Evolutionary conservation across 129 eudicot species (phyloP), one percentile per base, ranked within the genome.

Genomic region (Oenanthe sinensis): DNA sequence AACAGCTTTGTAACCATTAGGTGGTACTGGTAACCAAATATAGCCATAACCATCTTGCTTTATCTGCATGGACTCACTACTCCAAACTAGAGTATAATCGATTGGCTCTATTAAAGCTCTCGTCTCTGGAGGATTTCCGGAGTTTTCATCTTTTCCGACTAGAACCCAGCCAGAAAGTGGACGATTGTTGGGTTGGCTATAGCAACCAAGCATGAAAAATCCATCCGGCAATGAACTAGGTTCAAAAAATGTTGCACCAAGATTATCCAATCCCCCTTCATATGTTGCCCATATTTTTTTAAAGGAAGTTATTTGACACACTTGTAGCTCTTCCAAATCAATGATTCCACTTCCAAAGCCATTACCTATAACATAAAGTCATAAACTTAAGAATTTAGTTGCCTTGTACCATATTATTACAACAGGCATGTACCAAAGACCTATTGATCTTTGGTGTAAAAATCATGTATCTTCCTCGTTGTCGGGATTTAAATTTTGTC

Each of bases 141-240:
- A 68, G 40, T 71, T n/a, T 8, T 16, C 80, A 79, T 87, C 89
- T 86, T 79, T 86, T 58, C 85, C 90, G 12, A 75, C 90, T 2
- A 90, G 88, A 80, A 84, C 81, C 85, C 87, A 84, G 26, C 90
- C 97, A 5, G 84, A 88, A 17, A 90, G 87, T 14, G 88, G 89
- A 17, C 71, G 71, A 67, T 90, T 81, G 80, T 87, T 92, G 33
- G 91, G 82, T 77, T 92, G 96, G 28, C 86, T 84, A 52, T 88
- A 90, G 82, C 83, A 78, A 13, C 97, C 96, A 43, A 92, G 88
- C 86, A 87, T 84, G 63, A 83, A 84, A 72, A 80, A 92, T 49
- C 96, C 96, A 63, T 90, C 83, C 37, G 96, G 97, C 33, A 88
- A 24, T 17, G 78, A 40, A 37, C 79, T 44, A 2, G 97, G 97